Conservation (phyloP, 2,329 filamentous ascomycete species). For the Paracorniculantispora psalliotae region DNA sequence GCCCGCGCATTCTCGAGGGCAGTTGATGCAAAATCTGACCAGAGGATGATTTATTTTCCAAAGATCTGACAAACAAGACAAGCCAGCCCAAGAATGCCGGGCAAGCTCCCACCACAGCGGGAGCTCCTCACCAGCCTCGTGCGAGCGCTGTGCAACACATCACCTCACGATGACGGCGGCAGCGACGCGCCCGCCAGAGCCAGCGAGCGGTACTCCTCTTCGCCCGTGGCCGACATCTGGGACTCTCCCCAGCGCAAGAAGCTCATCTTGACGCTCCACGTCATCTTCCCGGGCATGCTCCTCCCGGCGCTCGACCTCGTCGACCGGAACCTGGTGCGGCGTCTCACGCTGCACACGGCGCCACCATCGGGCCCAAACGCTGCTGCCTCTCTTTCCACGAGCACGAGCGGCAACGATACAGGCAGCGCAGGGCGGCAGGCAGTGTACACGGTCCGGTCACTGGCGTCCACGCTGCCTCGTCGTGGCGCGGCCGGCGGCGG, state of each 20-base stretch:
- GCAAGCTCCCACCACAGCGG: conserved; percentile 30
- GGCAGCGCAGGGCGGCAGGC: not conserved
- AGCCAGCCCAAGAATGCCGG: conserved; percentile 12
- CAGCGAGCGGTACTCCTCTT: not conserved
- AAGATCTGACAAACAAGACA: not conserved
- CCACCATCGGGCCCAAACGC: not conserved
- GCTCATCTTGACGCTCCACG: conserved; percentile 74
- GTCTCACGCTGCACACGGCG: conserved; percentile 30
- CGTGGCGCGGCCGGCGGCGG: not conserved
- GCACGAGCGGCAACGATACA: not conserved
- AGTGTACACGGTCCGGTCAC: conserved; percentile 17
- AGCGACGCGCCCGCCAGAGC: not conserved
- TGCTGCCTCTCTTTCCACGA: conserved; percentile 22
- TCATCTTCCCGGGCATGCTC: conserved; percentile 74
- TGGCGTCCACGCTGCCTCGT: conserved; percentile 22
- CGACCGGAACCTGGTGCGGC: conserved; percentile 68
- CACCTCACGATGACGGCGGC: not conserved
- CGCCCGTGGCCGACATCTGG: conserved; percentile 6
- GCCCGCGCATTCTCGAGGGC: not conserved
- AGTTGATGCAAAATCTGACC: not conserved
- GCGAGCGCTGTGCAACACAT: conserved; percentile 30
- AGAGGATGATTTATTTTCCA: not conserved
- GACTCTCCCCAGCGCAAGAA: conserved; percentile 36
- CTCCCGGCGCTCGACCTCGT: conserved; percentile 84
- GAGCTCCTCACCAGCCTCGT: conserved; percentile 47